These are phyloP conservation scores for Pleurozium schreberi DNA, from an alignment of 225 moss, liverwort and hornwort species.

Conservation along the genomic window DNA sequence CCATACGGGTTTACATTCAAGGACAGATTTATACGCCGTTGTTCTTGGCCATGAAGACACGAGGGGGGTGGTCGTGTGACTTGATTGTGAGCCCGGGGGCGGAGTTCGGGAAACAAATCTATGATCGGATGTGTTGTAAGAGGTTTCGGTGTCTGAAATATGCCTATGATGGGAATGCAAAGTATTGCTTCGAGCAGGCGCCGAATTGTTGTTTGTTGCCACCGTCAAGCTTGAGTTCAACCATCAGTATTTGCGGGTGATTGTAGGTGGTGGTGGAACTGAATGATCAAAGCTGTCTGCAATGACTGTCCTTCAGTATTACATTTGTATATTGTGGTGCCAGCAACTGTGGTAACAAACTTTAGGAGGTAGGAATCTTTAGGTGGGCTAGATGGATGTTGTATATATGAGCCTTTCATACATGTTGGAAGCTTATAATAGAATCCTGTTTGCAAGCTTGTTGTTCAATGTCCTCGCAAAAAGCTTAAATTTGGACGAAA, in stretches of 20 bases:
- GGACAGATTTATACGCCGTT: conserved; percentile 9
- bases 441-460: neutral
- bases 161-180: accelerated
- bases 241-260: conserved; percentile 1
- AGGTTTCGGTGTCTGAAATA: neutral
- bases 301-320: neutral
- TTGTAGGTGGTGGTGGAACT: neutral
- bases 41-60: conserved; percentile 8
- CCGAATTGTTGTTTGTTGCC: neutral
- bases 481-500: neutral
- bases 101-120: conserved; percentile 7
- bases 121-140: neutral
- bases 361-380: neutral
- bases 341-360: neutral
- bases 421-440: neutral
- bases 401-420: neutral
- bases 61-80: neutral
- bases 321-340: neutral
- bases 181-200: neutral
- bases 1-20: neutral
- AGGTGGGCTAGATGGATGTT: neutral
- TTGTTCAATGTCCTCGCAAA: neutral
- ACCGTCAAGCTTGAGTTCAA: neutral
- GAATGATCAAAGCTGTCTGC: neutral
- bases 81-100: conserved; percentile 1